Conservation (phyloP, 2,329 filamentous ascomycete genomes). For the Sclerotinia spermophila region DNA sequence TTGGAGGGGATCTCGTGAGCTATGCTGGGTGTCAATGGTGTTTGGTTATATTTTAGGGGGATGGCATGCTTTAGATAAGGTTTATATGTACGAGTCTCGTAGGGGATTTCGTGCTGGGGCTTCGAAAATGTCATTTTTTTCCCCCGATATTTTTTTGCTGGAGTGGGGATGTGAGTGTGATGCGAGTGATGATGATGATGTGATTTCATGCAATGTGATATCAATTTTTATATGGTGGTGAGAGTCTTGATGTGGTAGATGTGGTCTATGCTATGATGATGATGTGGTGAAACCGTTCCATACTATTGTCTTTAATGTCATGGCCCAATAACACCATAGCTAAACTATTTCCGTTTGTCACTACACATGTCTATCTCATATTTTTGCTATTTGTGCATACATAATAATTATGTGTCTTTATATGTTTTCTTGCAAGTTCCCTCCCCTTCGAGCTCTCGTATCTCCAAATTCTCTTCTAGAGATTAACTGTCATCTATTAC, state of each 20-base stretch:
- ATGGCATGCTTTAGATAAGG: slow-evolving; percentile 6
- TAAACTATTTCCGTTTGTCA: not conserved
- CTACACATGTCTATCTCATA: not conserved
- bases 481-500: not conserved
- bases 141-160: not conserved
- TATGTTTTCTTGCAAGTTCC: not conserved
- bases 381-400: not conserved
- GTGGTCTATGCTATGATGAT: not conserved
- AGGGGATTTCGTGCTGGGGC: not conserved
- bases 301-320: not conserved
- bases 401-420: too few relatives aligned
- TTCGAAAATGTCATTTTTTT: not conserved
- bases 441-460: too few relatives aligned
- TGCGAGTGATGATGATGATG: not conserved
- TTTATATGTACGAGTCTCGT: not conserved
- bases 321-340: not conserved
- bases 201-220: not conserved
- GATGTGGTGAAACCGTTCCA: too few relatives aligned
- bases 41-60: not conserved
- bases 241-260: too few relatives aligned
- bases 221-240: too few relatives aligned
- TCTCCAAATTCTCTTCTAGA: not conserved
- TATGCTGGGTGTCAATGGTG: not conserved
- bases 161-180: not conserved
- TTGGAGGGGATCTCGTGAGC: not conserved